phyloP scores from a whole-genome alignment of 257 asterid genomes.

The Nicotiana tomentosiformis region DNA sequence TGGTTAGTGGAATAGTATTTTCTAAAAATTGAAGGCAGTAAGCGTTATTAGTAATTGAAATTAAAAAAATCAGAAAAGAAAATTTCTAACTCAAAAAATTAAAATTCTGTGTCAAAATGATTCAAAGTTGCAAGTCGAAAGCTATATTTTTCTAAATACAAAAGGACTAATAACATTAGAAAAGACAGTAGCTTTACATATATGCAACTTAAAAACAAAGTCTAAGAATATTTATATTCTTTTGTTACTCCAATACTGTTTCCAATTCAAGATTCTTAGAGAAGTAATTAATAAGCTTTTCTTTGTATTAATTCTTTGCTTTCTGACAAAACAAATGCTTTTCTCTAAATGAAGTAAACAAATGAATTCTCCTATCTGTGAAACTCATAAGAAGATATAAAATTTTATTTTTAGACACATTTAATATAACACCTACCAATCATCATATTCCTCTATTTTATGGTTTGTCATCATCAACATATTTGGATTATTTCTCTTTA shows the following conservation, averaged over 20 bases:
- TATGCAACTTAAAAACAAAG: background rate
- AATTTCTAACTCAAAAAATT: no score
- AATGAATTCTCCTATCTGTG: background rate
- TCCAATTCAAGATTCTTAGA: background rate
- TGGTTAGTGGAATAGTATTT: no score
- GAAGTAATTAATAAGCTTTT: background rate
- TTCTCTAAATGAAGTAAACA: conserved; percentile 6
- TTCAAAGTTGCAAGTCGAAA: no score
- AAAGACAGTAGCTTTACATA: no score
- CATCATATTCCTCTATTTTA: background rate
- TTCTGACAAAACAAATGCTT: conserved; percentile 1
- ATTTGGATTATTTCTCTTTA: background rate
- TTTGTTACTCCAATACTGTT: background rate
- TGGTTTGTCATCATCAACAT: background rate
- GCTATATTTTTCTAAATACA: no score
- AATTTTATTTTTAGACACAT: background rate
- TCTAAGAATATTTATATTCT: background rate
- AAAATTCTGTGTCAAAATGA: no score
- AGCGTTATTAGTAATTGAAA: no score
- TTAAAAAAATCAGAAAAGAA: no score
- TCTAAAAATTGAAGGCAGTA: no score
- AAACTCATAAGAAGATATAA: background rate
- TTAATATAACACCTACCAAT: background rate
- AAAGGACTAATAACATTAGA: no score
- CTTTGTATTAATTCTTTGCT: conserved; percentile 1